Base-by-base conservation (phyloP, 768 basidiomycete genomes). In the Lanmaoa pseudosensibilis region DNA sequence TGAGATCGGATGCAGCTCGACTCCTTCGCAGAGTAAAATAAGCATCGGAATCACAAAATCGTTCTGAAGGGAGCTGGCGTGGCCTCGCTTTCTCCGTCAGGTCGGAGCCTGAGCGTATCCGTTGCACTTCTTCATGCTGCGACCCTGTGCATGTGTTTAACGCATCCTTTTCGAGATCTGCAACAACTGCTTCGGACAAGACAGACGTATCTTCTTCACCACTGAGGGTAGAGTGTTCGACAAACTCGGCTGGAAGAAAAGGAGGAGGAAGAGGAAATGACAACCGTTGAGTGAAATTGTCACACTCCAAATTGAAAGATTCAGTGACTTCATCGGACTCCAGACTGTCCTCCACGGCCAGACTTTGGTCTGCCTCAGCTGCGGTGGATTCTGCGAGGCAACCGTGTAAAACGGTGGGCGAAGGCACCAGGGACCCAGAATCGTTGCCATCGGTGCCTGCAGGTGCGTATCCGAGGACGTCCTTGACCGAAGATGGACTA, bases 1-100 rank as follows among this genome's bases (percentile, higher is more conserved):
- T 71, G 38, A 64, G 60, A 45, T 74, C 71, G 16, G 72, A 74
- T 19, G 55, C 62, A 8, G 72, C 71, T 37, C 67, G 72, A 58
- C 43, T 52, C 50, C 72, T 58, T 57, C 58, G 63, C 16, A 39
- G 44, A 18, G 56, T 46, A 40, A 58, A 54, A 12, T 56, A 44
- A 30, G 18, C 18, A 13, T 27, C 18, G 15, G 45, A 16, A 33
- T 46, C 23, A 15, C 32, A 21, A 38, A 51, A 45, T 21, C 21
- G 44, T n/a, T 46, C 37, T 4, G 39, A 27, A 34, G 59, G 54
- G 15, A 63, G 46, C 15, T 48, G 44, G 30, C 41, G 51, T 45
- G 53, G 47, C 32, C 39, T 46, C 10, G 49, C 54, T 54, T 50
- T 63, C 56, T 66, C 60, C 15, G 58, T 72, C 36, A 64, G 41